phyloP scores from a whole-genome alignment of 371 early-diverging fungal genomes.

The Mortierella sp. region DNA sequence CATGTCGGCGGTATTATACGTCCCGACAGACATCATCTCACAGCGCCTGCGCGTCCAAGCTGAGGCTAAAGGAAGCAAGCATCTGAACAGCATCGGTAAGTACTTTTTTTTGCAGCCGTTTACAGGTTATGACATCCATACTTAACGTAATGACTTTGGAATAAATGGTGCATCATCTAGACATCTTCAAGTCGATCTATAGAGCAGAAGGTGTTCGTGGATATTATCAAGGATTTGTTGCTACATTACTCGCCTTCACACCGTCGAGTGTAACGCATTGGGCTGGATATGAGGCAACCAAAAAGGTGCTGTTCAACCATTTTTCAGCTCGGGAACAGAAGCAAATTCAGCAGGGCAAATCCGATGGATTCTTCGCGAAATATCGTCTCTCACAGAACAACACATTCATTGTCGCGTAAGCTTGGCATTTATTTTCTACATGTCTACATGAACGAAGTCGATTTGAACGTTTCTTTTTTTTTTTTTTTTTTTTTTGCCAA shows the following conservation, averaged over 20 bases:
- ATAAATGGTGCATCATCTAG: conserved; percentile 1
- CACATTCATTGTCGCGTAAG: conserved; percentile 39
- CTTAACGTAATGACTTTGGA: no score
- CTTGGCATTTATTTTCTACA: no score
- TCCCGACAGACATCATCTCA: conserved; percentile 50
- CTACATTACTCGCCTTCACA: conserved; percentile 36
- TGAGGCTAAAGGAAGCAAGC: conserved; percentile 37
- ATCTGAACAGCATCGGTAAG: conserved; percentile 42
- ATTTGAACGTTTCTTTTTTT: no score
- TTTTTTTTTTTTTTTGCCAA: no score
- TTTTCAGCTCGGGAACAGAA: conserved; percentile 28
- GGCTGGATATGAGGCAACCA: conserved; percentile 51
- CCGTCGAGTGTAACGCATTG: conserved; percentile 49
- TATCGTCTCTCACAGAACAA: conserved; percentile 43
- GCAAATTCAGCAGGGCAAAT: conserved; percentile 23
- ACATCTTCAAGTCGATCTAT: conserved; percentile 49
- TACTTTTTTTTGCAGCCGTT: background rate
- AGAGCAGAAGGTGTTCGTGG: conserved; percentile 45
- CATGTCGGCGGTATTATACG: conserved; percentile 34
- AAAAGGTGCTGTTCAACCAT: conserved; percentile 40
- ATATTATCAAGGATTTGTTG: conserved; percentile 46
- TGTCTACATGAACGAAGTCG: no score
- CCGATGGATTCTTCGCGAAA: conserved; percentile 35
- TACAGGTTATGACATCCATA: background rate
- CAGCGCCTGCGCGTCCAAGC: conserved; percentile 51